Conservation (phyloP, 306 rosid species). For the Ochetophila trinervis region DNA sequence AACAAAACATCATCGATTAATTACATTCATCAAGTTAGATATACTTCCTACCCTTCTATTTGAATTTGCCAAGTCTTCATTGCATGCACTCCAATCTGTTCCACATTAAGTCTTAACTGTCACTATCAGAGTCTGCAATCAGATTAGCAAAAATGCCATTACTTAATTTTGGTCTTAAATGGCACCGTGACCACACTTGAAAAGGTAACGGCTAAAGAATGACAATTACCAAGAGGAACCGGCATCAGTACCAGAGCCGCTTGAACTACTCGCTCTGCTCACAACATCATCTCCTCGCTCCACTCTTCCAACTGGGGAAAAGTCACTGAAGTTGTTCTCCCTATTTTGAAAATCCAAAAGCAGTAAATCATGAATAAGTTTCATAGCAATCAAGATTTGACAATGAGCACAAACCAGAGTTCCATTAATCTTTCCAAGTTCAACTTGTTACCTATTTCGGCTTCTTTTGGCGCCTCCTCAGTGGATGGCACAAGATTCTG, state of each 20-base stretch:
- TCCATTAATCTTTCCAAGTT: neutral
- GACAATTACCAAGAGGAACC: slow-evolving; percentile 43
- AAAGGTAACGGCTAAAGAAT: neutral
- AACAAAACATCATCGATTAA: too few species aligned
- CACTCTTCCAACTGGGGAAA: slow-evolving; percentile 37
- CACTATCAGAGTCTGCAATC: slow-evolving; percentile 68
- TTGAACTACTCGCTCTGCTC: slow-evolving; percentile 51
- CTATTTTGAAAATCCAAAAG: neutral
- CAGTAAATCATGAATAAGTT: neutral
- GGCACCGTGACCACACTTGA: neutral
- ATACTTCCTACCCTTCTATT: too few species aligned
- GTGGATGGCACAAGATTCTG: slow-evolving; percentile 41
- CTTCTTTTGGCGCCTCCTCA: slow-evolving; percentile 31
- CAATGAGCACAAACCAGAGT: neutral
- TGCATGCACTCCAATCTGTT: slow-evolving; percentile 44
- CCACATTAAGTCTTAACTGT: slow-evolving; percentile 63
- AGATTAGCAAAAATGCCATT: neutral
- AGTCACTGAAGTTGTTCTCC: slow-evolving; percentile 36
- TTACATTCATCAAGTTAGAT: too few species aligned
- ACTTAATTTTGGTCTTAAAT: slow-evolving; percentile 6
- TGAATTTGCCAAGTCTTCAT: too few species aligned
- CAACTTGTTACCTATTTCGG: slow-evolving; percentile 42
- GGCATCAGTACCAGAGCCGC: slow-evolving; percentile 52
- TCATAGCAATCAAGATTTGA: neutral
- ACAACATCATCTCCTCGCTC: slow-evolving; percentile 37